Conservation (phyloP, 257 asterid species). For the Cruciata laevipes region DNA sequence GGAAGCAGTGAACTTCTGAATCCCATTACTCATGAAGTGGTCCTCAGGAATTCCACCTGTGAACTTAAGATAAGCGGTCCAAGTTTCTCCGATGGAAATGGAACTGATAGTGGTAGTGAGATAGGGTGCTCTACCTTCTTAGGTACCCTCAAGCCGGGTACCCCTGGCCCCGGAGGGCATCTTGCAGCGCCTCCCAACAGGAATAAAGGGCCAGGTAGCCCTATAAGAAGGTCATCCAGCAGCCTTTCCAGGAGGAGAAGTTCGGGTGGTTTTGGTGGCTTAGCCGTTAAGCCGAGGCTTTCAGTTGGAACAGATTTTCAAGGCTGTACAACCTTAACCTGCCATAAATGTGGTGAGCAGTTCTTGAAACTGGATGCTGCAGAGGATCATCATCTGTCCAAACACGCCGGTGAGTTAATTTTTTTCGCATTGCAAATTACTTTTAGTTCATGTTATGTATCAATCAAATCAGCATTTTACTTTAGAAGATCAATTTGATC, state of each 20-base stretch:
- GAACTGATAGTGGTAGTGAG: conserved; percentile 16
- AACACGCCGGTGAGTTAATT: conserved; percentile 61
- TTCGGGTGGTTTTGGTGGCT: conserved; percentile 49
- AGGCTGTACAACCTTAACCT: conserved; percentile 37
- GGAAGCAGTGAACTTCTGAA: conserved; percentile 77
- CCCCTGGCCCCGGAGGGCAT: conserved; percentile 54
- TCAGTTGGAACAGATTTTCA: conserved; percentile 42
- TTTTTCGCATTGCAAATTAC: background rate
- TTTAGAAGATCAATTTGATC: too few relatives aligned
- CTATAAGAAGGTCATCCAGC: conserved; percentile 49
- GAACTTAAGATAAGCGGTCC: conserved; percentile 55
- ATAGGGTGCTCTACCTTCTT: conserved; percentile 33
- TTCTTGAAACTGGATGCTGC: conserved; percentile 64
- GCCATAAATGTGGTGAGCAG: conserved; percentile 77
- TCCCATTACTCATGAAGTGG: conserved; percentile 74
- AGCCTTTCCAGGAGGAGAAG: conserved; percentile 42
- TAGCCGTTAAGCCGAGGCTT: conserved; percentile 37
- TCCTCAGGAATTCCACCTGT: conserved; percentile 57
- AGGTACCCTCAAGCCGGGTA: conserved; percentile 60
- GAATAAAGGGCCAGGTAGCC: conserved; percentile 39
- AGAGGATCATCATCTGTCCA: conserved; percentile 80
- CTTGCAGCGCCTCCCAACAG: conserved; percentile 24
- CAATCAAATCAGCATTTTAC: background rate
- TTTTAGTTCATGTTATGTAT: background rate
- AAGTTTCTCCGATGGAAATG: conserved; percentile 29